Conservation (phyloP, 1,139 yeast species). For the Maudiozyma humilis region DNA sequence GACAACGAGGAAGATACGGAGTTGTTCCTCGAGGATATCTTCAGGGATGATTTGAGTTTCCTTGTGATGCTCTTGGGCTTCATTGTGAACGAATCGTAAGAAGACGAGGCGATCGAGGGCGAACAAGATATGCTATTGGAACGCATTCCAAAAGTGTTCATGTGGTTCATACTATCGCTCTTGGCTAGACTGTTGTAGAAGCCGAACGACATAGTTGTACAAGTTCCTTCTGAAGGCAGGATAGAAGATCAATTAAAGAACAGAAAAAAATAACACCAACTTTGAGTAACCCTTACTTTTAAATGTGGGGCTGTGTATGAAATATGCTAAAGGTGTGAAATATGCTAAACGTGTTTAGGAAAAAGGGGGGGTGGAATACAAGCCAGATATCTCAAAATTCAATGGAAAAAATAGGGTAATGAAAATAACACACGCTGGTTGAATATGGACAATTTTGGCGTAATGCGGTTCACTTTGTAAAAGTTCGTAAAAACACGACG, state of each 20-base stretch:
- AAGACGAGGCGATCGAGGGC: background rate
- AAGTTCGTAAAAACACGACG: no score
- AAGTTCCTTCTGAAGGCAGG: background rate
- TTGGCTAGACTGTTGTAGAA: background rate
- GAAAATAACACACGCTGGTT: no score
- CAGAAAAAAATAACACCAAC: background rate
- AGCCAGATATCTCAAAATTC: no score
- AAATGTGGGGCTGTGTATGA: no score
- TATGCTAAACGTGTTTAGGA: no score
- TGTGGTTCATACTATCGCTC: background rate
- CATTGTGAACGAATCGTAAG: background rate
- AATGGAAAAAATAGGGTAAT: no score
- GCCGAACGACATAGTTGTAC: background rate
- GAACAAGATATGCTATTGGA: background rate
- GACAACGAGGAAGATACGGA: slow-evolving; percentile 12
- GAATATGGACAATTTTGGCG: no score
- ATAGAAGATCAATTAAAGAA: no score
- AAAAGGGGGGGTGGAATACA: no score
- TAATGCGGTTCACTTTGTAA: no score
- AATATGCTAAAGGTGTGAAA: no score
- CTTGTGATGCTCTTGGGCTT: slow-evolving; percentile 4
- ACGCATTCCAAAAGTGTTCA: background rate
- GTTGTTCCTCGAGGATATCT: slow-evolving; percentile 16
- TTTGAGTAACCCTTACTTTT: background rate
- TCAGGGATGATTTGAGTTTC: slow-evolving; percentile 24